phyloP scores from a whole-genome alignment of 148 eudicot species.

The Dianthus caryophyllus region DNA sequence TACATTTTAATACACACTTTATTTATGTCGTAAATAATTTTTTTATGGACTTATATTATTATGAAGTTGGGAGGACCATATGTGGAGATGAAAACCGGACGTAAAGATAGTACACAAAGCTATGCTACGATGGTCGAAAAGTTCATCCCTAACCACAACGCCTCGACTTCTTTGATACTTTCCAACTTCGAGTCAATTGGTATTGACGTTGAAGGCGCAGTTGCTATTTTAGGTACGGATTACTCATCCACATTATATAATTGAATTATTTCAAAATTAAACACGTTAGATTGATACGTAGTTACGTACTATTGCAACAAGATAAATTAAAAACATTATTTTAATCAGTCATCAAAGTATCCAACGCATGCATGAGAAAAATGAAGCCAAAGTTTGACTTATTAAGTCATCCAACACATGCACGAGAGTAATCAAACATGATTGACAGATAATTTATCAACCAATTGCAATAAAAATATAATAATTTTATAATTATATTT shows the following conservation, averaged over 20 bases:
- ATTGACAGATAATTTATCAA: not conserved
- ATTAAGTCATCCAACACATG: not conserved
- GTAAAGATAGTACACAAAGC: conserved; percentile 55
- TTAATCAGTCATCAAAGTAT: too few relatives aligned
- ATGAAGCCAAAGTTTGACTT: not conserved
- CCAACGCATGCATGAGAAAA: too few relatives aligned
- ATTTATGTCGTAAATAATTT: too few relatives aligned
- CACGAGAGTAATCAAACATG: not conserved
- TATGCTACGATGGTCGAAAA: conserved; percentile 31
- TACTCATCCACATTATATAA: too few relatives aligned
- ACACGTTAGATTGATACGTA: too few relatives aligned
- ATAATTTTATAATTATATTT: too few relatives aligned
- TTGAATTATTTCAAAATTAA: too few relatives aligned
- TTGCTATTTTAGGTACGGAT: conserved; percentile 59
- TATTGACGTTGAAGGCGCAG: conserved; percentile 52
- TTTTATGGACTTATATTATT: not conserved
- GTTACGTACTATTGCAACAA: too few relatives aligned
- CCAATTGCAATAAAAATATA: too few relatives aligned
- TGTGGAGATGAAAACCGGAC: conserved; percentile 68
- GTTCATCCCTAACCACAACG: conserved; percentile 64
- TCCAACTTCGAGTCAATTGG: conserved; percentile 56
- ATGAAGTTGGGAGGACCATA: conserved; percentile 59
- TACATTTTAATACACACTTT: too few relatives aligned
- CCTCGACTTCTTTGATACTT: conserved; percentile 40
- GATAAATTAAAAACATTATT: too few relatives aligned